phyloP scores from a whole-genome alignment of 164 flowering plant species.

The Litsea cubeba region DNA sequence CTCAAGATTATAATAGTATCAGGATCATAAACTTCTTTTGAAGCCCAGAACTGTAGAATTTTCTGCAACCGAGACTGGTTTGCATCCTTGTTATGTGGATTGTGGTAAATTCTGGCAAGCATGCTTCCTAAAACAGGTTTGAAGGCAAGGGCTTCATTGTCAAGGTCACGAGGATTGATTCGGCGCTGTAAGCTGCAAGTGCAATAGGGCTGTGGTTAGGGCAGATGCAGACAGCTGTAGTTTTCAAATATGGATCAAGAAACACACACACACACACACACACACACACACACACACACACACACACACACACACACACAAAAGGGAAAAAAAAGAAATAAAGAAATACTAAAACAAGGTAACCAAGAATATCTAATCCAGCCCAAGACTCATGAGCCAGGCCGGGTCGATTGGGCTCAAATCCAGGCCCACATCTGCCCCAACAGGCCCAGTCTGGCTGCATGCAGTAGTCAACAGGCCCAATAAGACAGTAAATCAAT shows the following conservation, averaged over 20 bases:
- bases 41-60: conserved; percentile 90
- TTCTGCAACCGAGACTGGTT: conserved; percentile 85
- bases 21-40: conserved; percentile 92
- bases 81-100: conserved; percentile 85
- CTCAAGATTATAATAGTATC: conserved; percentile 70
- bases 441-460: too few relatives aligned
- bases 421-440: too few relatives aligned
- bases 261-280: background rate
- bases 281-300: background rate
- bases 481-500: too few relatives aligned
- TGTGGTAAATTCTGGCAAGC: conserved; percentile 90
- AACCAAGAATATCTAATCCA: background rate
- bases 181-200: conserved; percentile 80
- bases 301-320: background rate
- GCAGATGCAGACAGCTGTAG: background rate
- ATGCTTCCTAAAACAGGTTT: conserved; percentile 85
- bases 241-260: background rate
- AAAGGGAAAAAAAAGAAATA: background rate
- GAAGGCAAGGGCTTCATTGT: conserved; percentile 95
- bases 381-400: too few relatives aligned
- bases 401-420: too few relatives aligned
- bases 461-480: too few relatives aligned
- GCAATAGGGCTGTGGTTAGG: background rate
- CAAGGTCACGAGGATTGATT: conserved; percentile 60
- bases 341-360: background rate